Conservation (phyloP, 495 filamentous ascomycete genomes). For the Neurospora tetrasperma region DNA sequence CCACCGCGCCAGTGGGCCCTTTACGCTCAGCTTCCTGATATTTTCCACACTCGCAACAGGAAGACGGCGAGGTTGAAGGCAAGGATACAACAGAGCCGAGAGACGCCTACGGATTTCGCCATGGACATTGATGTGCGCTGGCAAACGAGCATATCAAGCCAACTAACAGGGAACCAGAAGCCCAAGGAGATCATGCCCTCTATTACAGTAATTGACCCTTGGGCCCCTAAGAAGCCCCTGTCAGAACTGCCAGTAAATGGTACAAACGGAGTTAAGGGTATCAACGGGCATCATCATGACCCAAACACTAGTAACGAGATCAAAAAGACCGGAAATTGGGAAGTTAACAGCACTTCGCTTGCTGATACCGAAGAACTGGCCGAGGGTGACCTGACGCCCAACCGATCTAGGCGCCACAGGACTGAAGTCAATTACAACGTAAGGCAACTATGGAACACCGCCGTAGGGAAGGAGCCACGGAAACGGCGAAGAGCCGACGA, state of each 20-base stretch:
- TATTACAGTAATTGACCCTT: constrained; percentile 19
- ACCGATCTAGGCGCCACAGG: constrained; percentile 28
- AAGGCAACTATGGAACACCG: constrained; percentile 37
- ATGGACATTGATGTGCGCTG: constrained; percentile 41
- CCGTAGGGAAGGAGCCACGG: constrained; percentile 34
- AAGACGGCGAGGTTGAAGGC: constrained; percentile 27
- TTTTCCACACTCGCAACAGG: constrained; percentile 29
- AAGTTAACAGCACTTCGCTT: constrained; percentile 1
- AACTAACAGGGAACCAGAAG: constrained; percentile 9
- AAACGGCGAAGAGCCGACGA: constrained; percentile 28
- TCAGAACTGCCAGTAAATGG: constrained; percentile 15
- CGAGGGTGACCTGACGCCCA: constrained; percentile 25
- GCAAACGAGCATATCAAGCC: constrained; percentile 24
- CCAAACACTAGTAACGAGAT: constrained; percentile 15
- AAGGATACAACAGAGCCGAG: constrained; percentile 21
- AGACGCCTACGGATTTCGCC: constrained; percentile 25
- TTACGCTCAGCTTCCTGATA: constrained; percentile 27
- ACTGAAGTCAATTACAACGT: constrained; percentile 42
- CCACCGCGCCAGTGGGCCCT: constrained; percentile 29
- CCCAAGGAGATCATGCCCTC: constrained; percentile 21
- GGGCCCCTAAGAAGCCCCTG: constrained; percentile 20
- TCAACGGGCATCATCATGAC: constrained; percentile 13
- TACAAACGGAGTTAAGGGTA: constrained; percentile 17
- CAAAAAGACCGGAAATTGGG: constrained; percentile 17
- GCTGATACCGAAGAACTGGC: not conserved